phyloP scores from a whole-genome alignment of 2,329 filamentous ascomycete species.

The Penicillium frequentans region DNA sequence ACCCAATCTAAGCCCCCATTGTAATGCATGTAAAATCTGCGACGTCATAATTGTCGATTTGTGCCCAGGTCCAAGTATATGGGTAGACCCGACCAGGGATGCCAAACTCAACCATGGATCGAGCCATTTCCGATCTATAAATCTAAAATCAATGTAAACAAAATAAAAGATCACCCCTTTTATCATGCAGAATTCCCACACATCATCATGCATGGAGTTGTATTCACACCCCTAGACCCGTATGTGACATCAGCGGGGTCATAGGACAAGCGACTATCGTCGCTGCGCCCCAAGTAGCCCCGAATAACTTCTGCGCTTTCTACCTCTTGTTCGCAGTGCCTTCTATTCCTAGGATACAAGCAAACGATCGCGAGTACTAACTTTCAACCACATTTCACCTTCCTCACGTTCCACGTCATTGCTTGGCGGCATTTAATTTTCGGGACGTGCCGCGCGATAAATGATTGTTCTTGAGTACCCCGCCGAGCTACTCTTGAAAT shows the following conservation, averaged over 20 bases:
- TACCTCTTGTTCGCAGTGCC: not conserved
- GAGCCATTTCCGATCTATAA: not conserved
- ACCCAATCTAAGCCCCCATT: not conserved
- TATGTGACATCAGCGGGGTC: slow-evolving; percentile 35
- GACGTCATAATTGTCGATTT: slow-evolving; percentile 6
- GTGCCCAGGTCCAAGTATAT: not conserved
- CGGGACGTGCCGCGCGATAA: not conserved
- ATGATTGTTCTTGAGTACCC: not conserved
- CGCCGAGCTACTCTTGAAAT: not conserved
- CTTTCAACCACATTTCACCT: not conserved
- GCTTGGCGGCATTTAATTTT: not conserved
- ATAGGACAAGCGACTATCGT: slow-evolving; percentile 2
- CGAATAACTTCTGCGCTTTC: not conserved
- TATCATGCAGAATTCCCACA: not conserved
- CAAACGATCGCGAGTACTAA: not conserved
- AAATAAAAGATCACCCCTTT: not conserved
- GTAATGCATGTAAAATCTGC: not conserved
- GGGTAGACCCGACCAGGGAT: not conserved
- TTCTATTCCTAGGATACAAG: not conserved
- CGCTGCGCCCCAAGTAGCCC: not conserved
- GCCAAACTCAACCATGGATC: slow-evolving; percentile 4
- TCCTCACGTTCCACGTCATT: not conserved
- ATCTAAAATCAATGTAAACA: not conserved
- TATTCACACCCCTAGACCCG: not conserved
- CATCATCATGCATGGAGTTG: not conserved